Conservation (phyloP, 148 eudicot genomes). For the Bassia scoparia region DNA sequence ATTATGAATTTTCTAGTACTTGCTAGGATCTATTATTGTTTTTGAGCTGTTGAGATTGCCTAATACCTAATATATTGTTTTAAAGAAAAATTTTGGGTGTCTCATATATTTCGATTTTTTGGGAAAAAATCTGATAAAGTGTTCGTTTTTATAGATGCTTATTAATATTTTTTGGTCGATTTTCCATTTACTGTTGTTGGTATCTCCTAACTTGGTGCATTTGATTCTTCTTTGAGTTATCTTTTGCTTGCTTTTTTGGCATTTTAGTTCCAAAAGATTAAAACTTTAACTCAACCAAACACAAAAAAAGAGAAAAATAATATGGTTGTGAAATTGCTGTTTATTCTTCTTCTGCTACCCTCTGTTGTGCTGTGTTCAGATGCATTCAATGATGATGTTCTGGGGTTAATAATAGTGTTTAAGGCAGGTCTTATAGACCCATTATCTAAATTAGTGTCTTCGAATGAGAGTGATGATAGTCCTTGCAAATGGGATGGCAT, state of each 20-base stretch:
- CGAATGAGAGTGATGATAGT: conserved; percentile 66
- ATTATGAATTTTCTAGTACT: too few relatives aligned
- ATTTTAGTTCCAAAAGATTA: conserved; percentile 23
- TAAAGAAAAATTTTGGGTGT: too few relatives aligned
- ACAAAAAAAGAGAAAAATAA: not conserved
- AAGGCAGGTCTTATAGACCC: conserved; percentile 74
- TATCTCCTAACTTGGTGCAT: conserved; percentile 15
- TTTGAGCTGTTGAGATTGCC: too few relatives aligned
- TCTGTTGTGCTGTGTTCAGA: conserved; percentile 27
- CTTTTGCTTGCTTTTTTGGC: conserved; percentile 2
- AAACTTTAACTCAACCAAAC: conserved; percentile 9
- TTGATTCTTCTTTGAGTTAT: conserved; percentile 19
- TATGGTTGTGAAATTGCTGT: conserved; percentile 27
- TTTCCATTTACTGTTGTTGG: too few relatives aligned
- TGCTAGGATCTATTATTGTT: too few relatives aligned
- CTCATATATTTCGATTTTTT: too few relatives aligned
- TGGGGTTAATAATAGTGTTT: conserved; percentile 72
- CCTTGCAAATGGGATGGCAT: conserved; percentile 81
- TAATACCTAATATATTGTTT: too few relatives aligned
- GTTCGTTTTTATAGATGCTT: too few relatives aligned
- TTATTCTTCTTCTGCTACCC: conserved; percentile 20
- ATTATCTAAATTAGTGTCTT: conserved; percentile 46
- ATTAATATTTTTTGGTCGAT: too few relatives aligned
- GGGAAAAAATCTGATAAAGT: too few relatives aligned
- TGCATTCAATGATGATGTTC: conserved; percentile 79